phyloP scores from a whole-genome alignment of 106 monocot genomes.

The Gastrodia elata region DNA sequence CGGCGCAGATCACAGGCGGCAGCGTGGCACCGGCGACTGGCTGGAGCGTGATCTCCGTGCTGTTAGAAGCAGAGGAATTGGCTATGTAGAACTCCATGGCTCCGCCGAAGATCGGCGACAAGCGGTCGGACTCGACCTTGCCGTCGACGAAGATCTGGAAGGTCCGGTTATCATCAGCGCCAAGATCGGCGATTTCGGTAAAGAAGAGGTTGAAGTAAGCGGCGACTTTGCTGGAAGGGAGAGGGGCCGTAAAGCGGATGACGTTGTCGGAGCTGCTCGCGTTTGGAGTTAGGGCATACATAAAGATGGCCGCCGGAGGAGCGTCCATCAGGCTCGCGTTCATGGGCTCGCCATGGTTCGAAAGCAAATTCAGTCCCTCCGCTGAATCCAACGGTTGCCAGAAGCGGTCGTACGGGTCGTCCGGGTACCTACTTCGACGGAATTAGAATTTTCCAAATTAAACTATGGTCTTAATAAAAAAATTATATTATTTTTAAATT shows the following conservation, averaged over 20 bases:
- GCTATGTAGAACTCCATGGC: background rate
- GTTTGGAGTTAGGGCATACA: background rate
- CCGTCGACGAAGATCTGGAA: background rate
- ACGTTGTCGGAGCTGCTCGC: background rate
- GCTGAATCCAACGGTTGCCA: background rate
- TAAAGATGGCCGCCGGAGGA: background rate
- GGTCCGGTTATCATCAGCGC: background rate
- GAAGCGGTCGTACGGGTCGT: constrained; percentile 1
- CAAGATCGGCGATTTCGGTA: background rate
- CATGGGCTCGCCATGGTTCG: background rate
- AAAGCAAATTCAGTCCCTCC: background rate
- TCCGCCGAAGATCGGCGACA: background rate
- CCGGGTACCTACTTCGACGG: background rate
- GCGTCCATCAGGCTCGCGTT: background rate
- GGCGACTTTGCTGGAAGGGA: background rate
- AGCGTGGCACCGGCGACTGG: background rate
- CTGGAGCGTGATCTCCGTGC: background rate
- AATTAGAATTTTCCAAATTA: no score
- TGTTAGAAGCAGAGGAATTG: background rate
- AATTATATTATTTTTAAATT: no score
- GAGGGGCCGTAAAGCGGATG: background rate
- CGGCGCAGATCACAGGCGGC: constrained; percentile 4
- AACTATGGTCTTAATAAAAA: no score
- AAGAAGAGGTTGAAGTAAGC: constrained; percentile 3
- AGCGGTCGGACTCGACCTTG: background rate